phyloP scores from a whole-genome alignment of 1,139 yeast species.

The Zygoascus meyerae region DNA sequence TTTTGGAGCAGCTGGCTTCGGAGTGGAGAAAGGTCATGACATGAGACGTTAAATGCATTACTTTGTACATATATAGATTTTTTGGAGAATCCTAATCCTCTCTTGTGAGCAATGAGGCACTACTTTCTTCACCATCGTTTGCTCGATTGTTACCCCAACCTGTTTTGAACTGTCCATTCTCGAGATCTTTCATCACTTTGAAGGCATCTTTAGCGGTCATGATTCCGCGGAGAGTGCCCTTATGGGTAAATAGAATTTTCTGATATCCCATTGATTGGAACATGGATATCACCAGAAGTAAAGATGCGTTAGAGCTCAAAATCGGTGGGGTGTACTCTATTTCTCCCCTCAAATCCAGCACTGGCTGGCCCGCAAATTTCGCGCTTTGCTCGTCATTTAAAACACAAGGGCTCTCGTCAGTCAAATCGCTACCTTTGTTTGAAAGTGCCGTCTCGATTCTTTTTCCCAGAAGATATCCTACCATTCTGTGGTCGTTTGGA shows the following conservation, averaged over 20 bases:
- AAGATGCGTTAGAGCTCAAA: constrained; percentile 27
- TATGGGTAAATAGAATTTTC: constrained; percentile 48
- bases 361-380: constrained; percentile 4
- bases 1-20: not conserved
- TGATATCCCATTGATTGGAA: constrained; percentile 52
- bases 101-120: too few relatives aligned
- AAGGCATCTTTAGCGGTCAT: constrained; percentile 65
- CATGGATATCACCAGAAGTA: constrained; percentile 45
- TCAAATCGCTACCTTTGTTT: constrained; percentile 11
- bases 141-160: too few relatives aligned
- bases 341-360: constrained; percentile 22
- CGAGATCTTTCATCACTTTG: constrained; percentile 35
- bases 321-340: constrained; percentile 31
- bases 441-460: constrained; percentile 23
- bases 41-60: not conserved
- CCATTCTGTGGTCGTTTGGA: constrained; percentile 24
- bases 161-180: not conserved
- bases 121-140: too few relatives aligned
- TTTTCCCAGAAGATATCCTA: constrained; percentile 39
- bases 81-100: too few relatives aligned
- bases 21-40: constrained; percentile 1
- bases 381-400: constrained; percentile 15
- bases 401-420: constrained; percentile 17
- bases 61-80: too few relatives aligned
- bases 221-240: constrained; percentile 42